Evolutionary conservation across 495 filamentous ascomycete species (phyloP).

Genomic region (Penicillium cinerascens): DNA sequence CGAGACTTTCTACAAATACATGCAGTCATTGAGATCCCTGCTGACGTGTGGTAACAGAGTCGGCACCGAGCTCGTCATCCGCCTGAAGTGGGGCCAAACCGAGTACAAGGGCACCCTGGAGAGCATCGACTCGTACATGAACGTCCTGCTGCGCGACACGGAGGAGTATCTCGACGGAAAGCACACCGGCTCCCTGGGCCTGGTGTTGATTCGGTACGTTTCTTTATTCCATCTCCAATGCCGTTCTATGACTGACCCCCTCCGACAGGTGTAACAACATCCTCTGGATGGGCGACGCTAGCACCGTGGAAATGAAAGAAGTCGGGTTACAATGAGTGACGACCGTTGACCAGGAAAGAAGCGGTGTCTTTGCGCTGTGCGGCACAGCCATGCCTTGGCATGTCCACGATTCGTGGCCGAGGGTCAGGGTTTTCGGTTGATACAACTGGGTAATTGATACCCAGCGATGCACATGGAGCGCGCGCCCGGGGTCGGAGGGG

Average conservation of each 20-base stretch:
- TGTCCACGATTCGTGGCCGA: too few relatives aligned
- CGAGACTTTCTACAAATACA: neutral
- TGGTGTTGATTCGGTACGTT: conserved; percentile 82
- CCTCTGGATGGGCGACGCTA: conserved; percentile 72
- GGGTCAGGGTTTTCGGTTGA: too few relatives aligned
- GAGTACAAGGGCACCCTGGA: conserved; percentile 94
- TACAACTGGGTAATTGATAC: too few relatives aligned
- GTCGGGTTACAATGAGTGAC: conserved; percentile 44
- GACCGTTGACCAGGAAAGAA: too few relatives aligned
- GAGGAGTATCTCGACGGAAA: conserved; percentile 91
- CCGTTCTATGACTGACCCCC: neutral
- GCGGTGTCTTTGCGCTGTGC: neutral
- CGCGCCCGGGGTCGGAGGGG: neutral
- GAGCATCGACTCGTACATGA: conserved; percentile 97
- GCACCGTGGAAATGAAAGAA: conserved; percentile 58
- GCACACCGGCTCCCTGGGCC: conserved; percentile 75
- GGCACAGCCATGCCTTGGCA: neutral
- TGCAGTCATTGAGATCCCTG: neutral
- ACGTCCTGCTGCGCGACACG: conserved; percentile 83
- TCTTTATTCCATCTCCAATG: neutral
- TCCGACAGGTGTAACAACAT: conserved; percentile 94
- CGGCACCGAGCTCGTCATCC: conserved; percentile 83
- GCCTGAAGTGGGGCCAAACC: conserved; percentile 95
- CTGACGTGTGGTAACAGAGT: conserved; percentile 51
- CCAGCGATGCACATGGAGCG: neutral